Percentiles rank a stretch among this genome's conserved stretches.
Conservation (phyloP, 768 basidiomycete genomes). For the Leccinum rimulosum region DNA sequence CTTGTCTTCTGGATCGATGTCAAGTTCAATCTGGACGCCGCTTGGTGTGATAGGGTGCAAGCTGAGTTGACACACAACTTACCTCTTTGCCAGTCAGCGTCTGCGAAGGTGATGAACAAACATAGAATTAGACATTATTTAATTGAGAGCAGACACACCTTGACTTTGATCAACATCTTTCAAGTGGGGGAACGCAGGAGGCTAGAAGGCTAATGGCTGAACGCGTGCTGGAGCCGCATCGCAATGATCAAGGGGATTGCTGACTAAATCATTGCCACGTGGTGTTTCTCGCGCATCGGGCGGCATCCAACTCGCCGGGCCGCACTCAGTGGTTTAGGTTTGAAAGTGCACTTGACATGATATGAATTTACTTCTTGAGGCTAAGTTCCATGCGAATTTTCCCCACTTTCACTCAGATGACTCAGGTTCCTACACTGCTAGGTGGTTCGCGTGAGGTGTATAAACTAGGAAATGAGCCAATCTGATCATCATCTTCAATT, state of each 20-base stretch:
- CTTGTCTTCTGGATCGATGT: slow-evolving; percentile 89
- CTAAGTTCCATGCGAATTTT: neutral
- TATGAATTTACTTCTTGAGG: neutral
- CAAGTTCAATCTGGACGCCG: slow-evolving; percentile 77
- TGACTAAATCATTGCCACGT: slow-evolving; percentile 8
- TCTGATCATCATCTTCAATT: neutral
- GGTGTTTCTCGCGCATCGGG: neutral
- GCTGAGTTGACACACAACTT: slow-evolving; percentile 10
- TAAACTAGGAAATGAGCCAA: neutral
- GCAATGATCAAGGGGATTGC: neutral
- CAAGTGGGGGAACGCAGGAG: slow-evolving; percentile 3
- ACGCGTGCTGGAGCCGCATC: too few species aligned
- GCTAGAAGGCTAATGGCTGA: too few species aligned
- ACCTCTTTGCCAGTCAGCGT: slow-evolving; percentile 94
- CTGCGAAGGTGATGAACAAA: neutral
- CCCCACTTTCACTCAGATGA: neutral
- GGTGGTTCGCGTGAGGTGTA: neutral
- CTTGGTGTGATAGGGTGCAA: slow-evolving; percentile 10
- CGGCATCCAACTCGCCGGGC: too few species aligned
- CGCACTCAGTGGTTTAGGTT: too few species aligned
- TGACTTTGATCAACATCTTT: slow-evolving; percentile 27
- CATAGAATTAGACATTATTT: neutral
- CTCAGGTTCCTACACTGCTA: neutral
- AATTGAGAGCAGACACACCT: slow-evolving; percentile 9
- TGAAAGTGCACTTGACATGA: neutral